phyloP scores from a whole-genome alignment of 257 asterid genomes.

The Scutellaria minor region DNA sequence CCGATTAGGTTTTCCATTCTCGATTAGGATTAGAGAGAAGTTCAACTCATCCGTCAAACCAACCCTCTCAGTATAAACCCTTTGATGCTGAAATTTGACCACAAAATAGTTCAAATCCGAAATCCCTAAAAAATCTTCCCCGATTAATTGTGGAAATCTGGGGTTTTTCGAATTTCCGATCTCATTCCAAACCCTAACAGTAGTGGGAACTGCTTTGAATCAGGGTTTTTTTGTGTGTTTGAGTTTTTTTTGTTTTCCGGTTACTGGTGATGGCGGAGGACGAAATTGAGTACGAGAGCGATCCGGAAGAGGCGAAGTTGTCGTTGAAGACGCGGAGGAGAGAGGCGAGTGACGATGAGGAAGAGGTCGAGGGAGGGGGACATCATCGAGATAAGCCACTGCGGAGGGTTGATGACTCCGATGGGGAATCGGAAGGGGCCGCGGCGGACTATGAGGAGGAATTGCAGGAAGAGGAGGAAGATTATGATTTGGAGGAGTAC shows the following conservation, averaged over 20 bases:
- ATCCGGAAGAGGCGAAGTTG: slow-evolving; percentile 92
- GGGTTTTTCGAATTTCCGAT: slow-evolving; percentile 37
- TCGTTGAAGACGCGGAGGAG: slow-evolving; percentile 88
- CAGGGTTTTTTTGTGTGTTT: slow-evolving; percentile 26
- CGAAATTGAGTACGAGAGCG: slow-evolving; percentile 85
- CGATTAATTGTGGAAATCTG: slow-evolving; percentile 28
- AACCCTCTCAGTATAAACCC: slow-evolving; percentile 27
- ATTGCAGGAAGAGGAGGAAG: slow-evolving; percentile 55
- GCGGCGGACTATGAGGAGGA: slow-evolving; percentile 59
- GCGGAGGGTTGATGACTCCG: slow-evolving; percentile 62
- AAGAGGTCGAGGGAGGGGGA: slow-evolving; percentile 54
- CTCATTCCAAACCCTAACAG: slow-evolving; percentile 28
- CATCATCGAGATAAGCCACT: slow-evolving; percentile 43
- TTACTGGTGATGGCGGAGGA: slow-evolving; percentile 61
- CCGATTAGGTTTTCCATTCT: slow-evolving; percentile 31
- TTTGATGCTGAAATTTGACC: slow-evolving; percentile 36
- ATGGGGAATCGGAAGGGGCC: slow-evolving; percentile 86
- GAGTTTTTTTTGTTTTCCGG: slow-evolving; percentile 20
- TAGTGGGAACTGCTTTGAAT: slow-evolving; percentile 13
- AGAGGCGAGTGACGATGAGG: slow-evolving; percentile 94
- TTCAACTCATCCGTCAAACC: slow-evolving; percentile 40
- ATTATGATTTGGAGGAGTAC: slow-evolving; percentile 55
- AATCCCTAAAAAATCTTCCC: slow-evolving; percentile 26
- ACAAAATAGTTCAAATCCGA: not conserved
- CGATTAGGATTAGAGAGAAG: slow-evolving; percentile 1